These are phyloP conservation scores for Boletellus ananas DNA, from an alignment of 768 basidiomycete genomes.

Conservation along the genomic window DNA sequence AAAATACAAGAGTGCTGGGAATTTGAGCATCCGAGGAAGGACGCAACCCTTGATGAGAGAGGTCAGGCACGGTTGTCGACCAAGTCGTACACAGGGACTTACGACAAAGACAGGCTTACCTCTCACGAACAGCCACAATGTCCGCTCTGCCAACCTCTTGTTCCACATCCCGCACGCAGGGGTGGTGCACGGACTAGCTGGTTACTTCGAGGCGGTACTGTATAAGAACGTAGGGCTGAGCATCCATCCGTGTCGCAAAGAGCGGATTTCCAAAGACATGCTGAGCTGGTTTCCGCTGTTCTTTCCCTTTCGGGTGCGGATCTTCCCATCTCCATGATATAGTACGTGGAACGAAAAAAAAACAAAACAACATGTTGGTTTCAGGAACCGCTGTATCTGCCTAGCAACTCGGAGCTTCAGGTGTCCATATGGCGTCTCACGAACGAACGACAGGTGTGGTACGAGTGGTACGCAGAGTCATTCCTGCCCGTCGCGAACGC, in stretches of 20 bases:
- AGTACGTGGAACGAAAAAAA: not conserved
- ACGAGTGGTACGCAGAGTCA: conserved; percentile 97
- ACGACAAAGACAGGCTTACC: conserved; percentile 61
- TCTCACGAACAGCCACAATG: conserved; percentile 94
- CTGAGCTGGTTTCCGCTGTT: conserved; percentile 98
- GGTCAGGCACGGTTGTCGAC: conserved; percentile 41
- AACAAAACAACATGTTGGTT: not conserved
- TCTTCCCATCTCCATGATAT: conserved; percentile 1
- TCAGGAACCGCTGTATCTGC: conserved; percentile 91
- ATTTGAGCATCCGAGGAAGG: conserved; percentile 89
- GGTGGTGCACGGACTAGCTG: conserved; percentile 89
- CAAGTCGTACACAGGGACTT: not conserved
- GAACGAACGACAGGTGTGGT: conserved; percentile 89
- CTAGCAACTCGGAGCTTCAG: conserved; percentile 86
- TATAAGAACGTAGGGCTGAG: conserved; percentile 90
- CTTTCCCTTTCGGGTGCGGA: conserved; percentile 83
- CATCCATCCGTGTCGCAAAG: conserved; percentile 88
- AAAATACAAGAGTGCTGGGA: conserved; percentile 96
- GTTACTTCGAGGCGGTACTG: conserved; percentile 93
- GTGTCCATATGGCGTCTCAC: conserved; percentile 95
- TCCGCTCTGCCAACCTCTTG: conserved; percentile 75
- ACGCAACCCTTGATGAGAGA: conserved; percentile 66
- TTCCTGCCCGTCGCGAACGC: conserved; percentile 64
- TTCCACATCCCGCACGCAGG: conserved; percentile 97
- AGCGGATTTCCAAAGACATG: conserved; percentile 91